phyloP scores from a whole-genome alignment of 2,329 filamentous ascomycete genomes.

The Onygenales sp. region DNA sequence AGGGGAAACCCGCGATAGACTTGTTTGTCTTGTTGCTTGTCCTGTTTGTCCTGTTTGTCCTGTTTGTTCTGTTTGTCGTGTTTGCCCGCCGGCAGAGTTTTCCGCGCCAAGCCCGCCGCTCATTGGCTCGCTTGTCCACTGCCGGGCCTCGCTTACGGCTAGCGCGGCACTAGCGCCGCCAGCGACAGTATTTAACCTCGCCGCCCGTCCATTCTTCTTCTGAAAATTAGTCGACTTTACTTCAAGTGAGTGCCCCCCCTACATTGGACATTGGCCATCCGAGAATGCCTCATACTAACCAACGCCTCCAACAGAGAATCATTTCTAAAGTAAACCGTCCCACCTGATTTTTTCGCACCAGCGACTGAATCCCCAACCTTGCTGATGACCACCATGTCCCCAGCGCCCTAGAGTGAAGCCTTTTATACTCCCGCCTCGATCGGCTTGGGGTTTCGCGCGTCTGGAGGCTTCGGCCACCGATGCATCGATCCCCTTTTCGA shows the following conservation, averaged over 20 bases:
- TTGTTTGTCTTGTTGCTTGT: no score
- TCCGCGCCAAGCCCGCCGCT: background rate
- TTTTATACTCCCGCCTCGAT: slow-evolving; percentile 43
- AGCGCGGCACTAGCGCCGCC: background rate
- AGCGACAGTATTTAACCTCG: slow-evolving; percentile 10
- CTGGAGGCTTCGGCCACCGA: slow-evolving; percentile 23
- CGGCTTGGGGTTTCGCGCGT: slow-evolving; percentile 12
- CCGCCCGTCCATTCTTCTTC: background rate
- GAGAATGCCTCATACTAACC: slow-evolving; percentile 7
- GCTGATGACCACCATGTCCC: slow-evolving; percentile 83
- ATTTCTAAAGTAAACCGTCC: slow-evolving; percentile 95
- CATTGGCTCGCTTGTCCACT: background rate
- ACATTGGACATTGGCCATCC: background rate
- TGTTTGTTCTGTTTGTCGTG: no score
- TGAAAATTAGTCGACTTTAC: slow-evolving; percentile 11
- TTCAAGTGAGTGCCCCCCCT: slow-evolving; percentile 11
- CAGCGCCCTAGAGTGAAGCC: slow-evolving; percentile 81
- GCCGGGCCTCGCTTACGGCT: background rate
- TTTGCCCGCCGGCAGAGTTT: background rate
- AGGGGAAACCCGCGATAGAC: no score
- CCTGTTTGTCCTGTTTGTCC: no score
- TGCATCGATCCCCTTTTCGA: slow-evolving; percentile 33
- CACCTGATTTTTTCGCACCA: slow-evolving; percentile 86
- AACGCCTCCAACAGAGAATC: slow-evolving; percentile 55
- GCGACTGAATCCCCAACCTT: slow-evolving; percentile 86